Conservation (phyloP, 2,329 filamentous ascomycete genomes). For the Leptographium procerum region DNA sequence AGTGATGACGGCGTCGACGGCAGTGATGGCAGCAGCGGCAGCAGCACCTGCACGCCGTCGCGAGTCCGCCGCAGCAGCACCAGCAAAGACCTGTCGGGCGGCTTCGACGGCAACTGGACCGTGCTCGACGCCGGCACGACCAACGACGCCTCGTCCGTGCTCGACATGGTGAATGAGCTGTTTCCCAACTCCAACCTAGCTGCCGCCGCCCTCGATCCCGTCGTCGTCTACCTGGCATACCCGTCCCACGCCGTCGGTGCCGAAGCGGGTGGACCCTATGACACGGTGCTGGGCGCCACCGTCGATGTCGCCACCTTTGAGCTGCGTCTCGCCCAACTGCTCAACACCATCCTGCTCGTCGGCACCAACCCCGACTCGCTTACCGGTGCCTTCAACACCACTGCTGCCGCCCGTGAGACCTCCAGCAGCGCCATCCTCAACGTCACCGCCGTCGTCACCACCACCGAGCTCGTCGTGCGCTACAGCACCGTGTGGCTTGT, state of each 20-base stretch:
- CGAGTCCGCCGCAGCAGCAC: slow-evolving; percentile 2
- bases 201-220: background rate
- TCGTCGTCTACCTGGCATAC: slow-evolving; percentile 3
- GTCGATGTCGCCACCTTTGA: background rate
- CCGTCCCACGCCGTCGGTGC: background rate
- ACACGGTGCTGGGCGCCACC: background rate
- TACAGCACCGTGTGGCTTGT: slow-evolving; percentile 3
- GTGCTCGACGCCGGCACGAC: background rate
- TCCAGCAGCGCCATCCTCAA: background rate
- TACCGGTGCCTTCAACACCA: background rate
- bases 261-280: too few species aligned
- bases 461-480: background rate
- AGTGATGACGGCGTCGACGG: background rate
- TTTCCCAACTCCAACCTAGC: background rate
- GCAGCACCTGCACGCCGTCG: slow-evolving; percentile 2
- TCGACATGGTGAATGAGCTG: background rate
- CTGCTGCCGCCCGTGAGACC: background rate
- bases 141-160: background rate
- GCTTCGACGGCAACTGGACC: background rate
- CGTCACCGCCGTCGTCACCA: background rate
- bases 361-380: background rate
- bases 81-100: background rate
- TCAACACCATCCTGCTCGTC: slow-evolving; percentile 5
- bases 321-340: slow-evolving; percentile 5
- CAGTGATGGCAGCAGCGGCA: background rate